Evolutionary conservation across 139 green algal species (phyloP).

Genomic region (Coelastrella sp.): DNA sequence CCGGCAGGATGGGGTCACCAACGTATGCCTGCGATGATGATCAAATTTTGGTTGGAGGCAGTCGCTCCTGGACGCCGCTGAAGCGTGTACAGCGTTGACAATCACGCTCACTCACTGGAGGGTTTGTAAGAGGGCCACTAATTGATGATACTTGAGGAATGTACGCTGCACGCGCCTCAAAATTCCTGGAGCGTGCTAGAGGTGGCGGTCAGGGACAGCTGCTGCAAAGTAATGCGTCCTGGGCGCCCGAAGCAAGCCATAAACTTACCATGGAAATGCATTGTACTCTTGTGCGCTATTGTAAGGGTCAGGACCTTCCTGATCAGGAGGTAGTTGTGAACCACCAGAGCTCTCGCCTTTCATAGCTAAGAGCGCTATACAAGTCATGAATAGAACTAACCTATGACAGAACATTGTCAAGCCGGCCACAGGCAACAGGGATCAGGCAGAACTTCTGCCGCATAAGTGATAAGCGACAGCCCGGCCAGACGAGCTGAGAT

Average conservation of each 20-base stretch:
- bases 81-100: too few species aligned
- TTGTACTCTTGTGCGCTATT: not conserved
- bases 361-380: too few species aligned
- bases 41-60: too few species aligned
- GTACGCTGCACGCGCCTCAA: not conserved
- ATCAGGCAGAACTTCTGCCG: too few species aligned
- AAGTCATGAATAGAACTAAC: too few species aligned
- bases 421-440: too few species aligned
- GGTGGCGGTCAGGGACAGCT: not conserved
- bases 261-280: not conserved
- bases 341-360: too few species aligned
- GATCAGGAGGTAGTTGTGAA: not conserved
- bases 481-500: too few species aligned
- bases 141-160: not conserved
- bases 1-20: not conserved
- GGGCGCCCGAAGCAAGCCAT: not conserved
- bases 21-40: not conserved
- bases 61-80: too few species aligned
- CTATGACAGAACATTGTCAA: too few species aligned
- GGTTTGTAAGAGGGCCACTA: not conserved
- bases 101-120: not conserved
- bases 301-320: not conserved
- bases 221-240: not conserved
- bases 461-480: too few species aligned
- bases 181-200: not conserved